phyloP scores from a whole-genome alignment of 2,329 filamentous ascomycete species.

The Ophiostoma piceae region DNA sequence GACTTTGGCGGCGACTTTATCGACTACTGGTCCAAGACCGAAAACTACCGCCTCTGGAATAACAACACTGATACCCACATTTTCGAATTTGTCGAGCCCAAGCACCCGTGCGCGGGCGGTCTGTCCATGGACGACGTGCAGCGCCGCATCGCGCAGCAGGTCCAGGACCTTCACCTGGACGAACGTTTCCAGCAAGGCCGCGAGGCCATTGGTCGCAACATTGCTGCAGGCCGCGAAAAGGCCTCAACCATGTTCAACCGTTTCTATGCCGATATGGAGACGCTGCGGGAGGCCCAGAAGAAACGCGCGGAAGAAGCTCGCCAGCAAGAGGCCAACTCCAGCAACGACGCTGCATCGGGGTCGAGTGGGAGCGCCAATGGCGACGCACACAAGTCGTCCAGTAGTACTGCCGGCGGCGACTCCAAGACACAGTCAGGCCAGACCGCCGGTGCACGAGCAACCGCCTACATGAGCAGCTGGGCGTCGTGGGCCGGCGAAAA shows the following conservation, averaged over 20 bases:
- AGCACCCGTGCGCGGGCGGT: slow-evolving; percentile 87
- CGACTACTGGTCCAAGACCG: slow-evolving; percentile 78
- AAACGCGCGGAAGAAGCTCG: slow-evolving; percentile 55
- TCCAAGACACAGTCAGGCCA: slow-evolving; percentile 44
- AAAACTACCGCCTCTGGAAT: slow-evolving; percentile 89
- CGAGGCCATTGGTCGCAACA: slow-evolving; percentile 80
- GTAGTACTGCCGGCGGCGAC: slow-evolving; percentile 31
- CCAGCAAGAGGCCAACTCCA: slow-evolving; percentile 23
- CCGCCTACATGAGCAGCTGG: slow-evolving; percentile 64
- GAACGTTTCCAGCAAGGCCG: slow-evolving; percentile 78
- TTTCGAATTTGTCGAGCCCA: slow-evolving; percentile 90
- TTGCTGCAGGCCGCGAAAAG: slow-evolving; percentile 84
- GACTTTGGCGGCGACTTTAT: slow-evolving; percentile 86
- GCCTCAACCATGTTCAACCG: slow-evolving; percentile 82
- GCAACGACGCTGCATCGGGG: neutral
- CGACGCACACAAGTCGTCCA: neutral
- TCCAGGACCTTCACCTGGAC: slow-evolving; percentile 89
- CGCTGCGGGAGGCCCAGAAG: slow-evolving; percentile 67
- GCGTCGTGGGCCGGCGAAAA: slow-evolving; percentile 70
- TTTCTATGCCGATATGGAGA: slow-evolving; percentile 85
- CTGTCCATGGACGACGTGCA: slow-evolving; percentile 93
- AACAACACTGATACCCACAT: slow-evolving; percentile 75
- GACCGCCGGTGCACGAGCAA: slow-evolving; percentile 51
- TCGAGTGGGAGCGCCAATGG: neutral
- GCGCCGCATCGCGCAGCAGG: slow-evolving; percentile 80